Percentiles rank a stretch among this genome's conserved stretches.
Evolutionary conservation across 2,329 filamentous ascomycete genomes (phyloP).

Genomic region (Capronia americana): DNA sequence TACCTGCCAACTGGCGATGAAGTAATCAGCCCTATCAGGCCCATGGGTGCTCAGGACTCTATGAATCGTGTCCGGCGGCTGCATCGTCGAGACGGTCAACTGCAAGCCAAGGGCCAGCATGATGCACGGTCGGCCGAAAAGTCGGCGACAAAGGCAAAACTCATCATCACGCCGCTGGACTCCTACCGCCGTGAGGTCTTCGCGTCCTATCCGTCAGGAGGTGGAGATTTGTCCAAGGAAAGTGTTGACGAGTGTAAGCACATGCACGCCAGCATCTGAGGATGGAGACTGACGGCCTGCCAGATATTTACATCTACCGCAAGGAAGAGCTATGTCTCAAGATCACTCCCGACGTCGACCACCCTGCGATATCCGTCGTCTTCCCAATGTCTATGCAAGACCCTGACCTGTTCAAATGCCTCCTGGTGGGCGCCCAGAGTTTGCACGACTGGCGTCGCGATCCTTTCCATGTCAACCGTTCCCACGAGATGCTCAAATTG

Average conservation of each 20-base stretch:
- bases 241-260: conserved; percentile 33
- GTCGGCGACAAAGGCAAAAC: conserved; percentile 15
- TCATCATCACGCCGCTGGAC: conserved; percentile 28
- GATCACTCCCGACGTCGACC: conserved; percentile 28
- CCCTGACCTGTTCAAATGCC: conserved; percentile 28
- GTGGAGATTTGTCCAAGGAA: conserved; percentile 13
- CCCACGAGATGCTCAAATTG: conserved; percentile 20
- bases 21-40: conserved; percentile 18
- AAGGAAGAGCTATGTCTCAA: conserved; percentile 29
- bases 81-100: conserved; percentile 8
- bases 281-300: conserved; percentile 1
- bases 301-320: conserved; percentile 23
- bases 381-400: conserved; percentile 32
- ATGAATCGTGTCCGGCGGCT: conserved; percentile 4
- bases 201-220: conserved; percentile 21
- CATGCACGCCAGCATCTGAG: background rate
- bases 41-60: conserved; percentile 20
- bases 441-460: conserved; percentile 32
- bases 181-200: conserved; percentile 31
- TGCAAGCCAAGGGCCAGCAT: conserved; percentile 2
- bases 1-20: background rate
- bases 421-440: conserved; percentile 32
- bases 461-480: conserved; percentile 22
- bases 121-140: background rate
- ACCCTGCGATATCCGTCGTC: conserved; percentile 31